phyloP scores from a whole-genome alignment of 2,329 filamentous ascomycete species.

The Albophoma yamanashiensis region DNA sequence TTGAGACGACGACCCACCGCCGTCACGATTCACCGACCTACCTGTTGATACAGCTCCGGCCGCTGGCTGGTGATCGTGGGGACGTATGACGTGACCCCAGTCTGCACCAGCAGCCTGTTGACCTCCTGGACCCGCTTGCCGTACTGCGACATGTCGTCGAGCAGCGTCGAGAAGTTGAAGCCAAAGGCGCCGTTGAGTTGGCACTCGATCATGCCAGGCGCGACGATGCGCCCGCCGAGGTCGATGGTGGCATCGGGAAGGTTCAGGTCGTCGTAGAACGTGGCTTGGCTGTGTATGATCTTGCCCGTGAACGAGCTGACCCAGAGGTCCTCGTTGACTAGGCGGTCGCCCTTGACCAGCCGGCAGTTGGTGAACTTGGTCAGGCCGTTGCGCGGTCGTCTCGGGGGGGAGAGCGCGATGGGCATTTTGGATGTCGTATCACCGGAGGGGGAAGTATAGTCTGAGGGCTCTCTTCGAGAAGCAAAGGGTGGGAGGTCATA shows the following conservation, averaged over 20 bases:
- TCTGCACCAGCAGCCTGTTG: conserved; percentile 61
- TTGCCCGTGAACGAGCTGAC: conserved; percentile 73
- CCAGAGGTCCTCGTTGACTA: conserved; percentile 79
- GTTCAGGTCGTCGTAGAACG: conserved; percentile 57
- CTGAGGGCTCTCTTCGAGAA: neutral
- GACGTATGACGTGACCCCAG: conserved; percentile 79
- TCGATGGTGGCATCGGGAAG: conserved; percentile 68
- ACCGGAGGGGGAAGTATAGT: neutral
- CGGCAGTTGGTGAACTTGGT: conserved; percentile 87
- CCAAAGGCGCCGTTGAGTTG: conserved; percentile 90
- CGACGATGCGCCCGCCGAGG: conserved; percentile 71
- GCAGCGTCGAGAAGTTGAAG: conserved; percentile 79
- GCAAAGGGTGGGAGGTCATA: neutral
- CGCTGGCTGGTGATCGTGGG: conserved; percentile 77
- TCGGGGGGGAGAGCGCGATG: conserved; percentile 28
- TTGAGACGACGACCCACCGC: neutral
- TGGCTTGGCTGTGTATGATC: conserved; percentile 60
- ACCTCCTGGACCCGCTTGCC: conserved; percentile 60
- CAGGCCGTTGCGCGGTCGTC: conserved; percentile 40
- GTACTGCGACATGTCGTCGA: conserved; percentile 59
- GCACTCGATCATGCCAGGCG: conserved; percentile 80
- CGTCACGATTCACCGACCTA: neutral
- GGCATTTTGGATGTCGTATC: conserved; percentile 25
- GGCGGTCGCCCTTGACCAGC: conserved; percentile 53
- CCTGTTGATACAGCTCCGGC: conserved; percentile 72